Percentiles rank a stretch among this genome's conserved stretches.
Conservation (phyloP, 208 protist genomes). For the Crithidia fasciculata region DNA sequence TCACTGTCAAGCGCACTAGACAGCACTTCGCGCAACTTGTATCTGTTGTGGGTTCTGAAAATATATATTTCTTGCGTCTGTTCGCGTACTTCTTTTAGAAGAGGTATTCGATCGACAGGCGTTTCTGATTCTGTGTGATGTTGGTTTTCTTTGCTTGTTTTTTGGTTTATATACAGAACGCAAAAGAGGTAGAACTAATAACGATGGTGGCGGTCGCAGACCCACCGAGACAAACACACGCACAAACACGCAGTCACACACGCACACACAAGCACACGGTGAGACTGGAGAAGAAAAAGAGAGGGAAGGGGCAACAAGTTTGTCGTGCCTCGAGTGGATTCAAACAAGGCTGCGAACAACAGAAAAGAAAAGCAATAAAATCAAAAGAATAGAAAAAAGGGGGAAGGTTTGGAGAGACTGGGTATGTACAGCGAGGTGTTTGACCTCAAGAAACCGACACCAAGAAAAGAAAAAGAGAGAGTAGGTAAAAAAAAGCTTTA, state of each 20-base stretch:
- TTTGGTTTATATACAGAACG: slow-evolving; percentile 11
- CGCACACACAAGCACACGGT: background rate
- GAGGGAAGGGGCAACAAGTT: background rate
- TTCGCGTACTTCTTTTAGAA: too few species aligned
- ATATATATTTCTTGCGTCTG: background rate
- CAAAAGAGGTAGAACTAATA: background rate
- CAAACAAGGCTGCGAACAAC: slow-evolving; percentile 3
- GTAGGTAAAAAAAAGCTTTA: background rate
- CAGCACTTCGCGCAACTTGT: too few species aligned
- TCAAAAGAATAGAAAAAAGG: slow-evolving; percentile 4
- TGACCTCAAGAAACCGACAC: slow-evolving; percentile 2
- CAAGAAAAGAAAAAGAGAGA: slow-evolving; percentile 5
- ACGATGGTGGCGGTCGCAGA: too few species aligned
- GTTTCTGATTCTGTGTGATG: too few species aligned
- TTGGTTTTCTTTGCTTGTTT: background rate
- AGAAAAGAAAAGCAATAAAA: background rate
- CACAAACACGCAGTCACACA: background rate
- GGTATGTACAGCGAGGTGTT: too few species aligned
- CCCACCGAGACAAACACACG: too few species aligned
- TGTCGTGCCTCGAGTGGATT: background rate
- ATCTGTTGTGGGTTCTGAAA: background rate
- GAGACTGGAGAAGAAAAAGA: slow-evolving; percentile 17
- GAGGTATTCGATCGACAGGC: too few species aligned
- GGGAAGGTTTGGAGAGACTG: too few species aligned
- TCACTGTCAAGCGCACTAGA: too few species aligned